These are phyloP conservation scores for Mucor plumbeus DNA, from an alignment of 371 early-diverging fungal genomes.

Conservation along the genomic window DNA sequence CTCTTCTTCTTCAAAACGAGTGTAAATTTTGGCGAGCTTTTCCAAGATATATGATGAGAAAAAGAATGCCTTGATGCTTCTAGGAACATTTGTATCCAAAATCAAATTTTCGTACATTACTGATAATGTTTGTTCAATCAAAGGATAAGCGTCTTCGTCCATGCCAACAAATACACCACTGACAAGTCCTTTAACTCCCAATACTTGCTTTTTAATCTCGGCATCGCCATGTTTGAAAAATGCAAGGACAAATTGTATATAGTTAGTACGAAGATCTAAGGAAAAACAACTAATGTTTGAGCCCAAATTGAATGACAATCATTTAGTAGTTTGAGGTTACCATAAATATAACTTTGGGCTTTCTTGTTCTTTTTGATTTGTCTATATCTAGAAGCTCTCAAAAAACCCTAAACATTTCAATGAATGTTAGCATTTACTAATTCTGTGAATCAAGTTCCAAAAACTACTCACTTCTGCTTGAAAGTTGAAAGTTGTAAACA, in stretches of 20 bases:
- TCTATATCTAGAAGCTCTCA: slow-evolving; percentile 49
- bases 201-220: slow-evolving; percentile 66
- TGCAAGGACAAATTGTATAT: slow-evolving; percentile 76
- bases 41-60: slow-evolving; percentile 75
- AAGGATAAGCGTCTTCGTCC: slow-evolving; percentile 66
- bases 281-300: background rate
- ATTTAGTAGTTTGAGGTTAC: slow-evolving; percentile 17
- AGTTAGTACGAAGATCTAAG: slow-evolving; percentile 64
- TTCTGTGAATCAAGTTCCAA: background rate
- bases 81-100: slow-evolving; percentile 65
- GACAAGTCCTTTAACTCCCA: slow-evolving; percentile 73
- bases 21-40: slow-evolving; percentile 65
- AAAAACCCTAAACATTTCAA: slow-evolving; percentile 38
- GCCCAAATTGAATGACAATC: too few relatives aligned
- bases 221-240: slow-evolving; percentile 77
- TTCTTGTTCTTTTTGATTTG: slow-evolving; percentile 46
- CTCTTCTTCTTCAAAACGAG: slow-evolving; percentile 52
- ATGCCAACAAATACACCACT: slow-evolving; percentile 70
- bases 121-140: slow-evolving; percentile 65
- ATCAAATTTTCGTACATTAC: slow-evolving; percentile 64
- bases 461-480: slow-evolving; percentile 43
- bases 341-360: slow-evolving; percentile 49
- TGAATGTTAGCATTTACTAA: background rate
- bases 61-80: slow-evolving; percentile 63
- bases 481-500: slow-evolving; percentile 52